Percentiles rank a stretch among this genome's conserved stretches.
These are phyloP conservation scores for Gracilariopsis chorda DNA, from an alignment of 23 red algal genomes.

Conservation along the genomic window DNA sequence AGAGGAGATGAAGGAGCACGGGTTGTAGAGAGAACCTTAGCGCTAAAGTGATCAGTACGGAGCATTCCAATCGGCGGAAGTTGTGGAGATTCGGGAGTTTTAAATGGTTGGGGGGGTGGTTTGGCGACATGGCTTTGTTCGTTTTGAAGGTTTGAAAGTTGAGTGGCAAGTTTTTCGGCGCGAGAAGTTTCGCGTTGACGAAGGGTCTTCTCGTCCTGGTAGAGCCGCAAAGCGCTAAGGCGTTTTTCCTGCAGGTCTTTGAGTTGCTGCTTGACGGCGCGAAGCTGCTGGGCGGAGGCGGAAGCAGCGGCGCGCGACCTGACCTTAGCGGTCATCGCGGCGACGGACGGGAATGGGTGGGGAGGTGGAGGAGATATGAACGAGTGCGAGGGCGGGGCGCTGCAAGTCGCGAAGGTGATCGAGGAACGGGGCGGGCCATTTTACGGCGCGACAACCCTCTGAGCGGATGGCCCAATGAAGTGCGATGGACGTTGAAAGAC, in stretches of 20 bases:
- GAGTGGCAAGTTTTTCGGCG: background rate
- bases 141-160: background rate
- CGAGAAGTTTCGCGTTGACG: constrained; percentile 8
- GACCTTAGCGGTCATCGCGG: background rate
- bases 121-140: background rate
- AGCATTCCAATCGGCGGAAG: background rate
- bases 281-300: constrained; percentile 3
- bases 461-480: too few species aligned
- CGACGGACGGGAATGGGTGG: background rate
- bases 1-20: background rate
- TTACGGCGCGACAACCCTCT: too few species aligned
- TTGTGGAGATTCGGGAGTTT: background rate
- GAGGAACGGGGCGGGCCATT: too few species aligned
- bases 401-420: too few species aligned
- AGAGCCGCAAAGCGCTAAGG: constrained; percentile 25
- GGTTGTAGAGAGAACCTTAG: background rate
- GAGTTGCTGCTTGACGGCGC: background rate
- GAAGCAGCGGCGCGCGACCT: background rate
- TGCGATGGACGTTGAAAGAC: too few species aligned
- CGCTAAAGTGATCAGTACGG: constrained; percentile 23
- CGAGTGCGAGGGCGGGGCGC: too few species aligned
- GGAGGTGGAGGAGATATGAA: too few species aligned
- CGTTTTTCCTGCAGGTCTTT: constrained; percentile 28
- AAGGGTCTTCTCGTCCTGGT: constrained; percentile 28
- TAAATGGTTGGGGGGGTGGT: background rate